A percentile compares a stretch with the other conserved stretches of the same genome.
phyloP scores from a whole-genome alignment of 2,329 filamentous ascomycete genomes.

The Thielaviopsis populi region DNA sequence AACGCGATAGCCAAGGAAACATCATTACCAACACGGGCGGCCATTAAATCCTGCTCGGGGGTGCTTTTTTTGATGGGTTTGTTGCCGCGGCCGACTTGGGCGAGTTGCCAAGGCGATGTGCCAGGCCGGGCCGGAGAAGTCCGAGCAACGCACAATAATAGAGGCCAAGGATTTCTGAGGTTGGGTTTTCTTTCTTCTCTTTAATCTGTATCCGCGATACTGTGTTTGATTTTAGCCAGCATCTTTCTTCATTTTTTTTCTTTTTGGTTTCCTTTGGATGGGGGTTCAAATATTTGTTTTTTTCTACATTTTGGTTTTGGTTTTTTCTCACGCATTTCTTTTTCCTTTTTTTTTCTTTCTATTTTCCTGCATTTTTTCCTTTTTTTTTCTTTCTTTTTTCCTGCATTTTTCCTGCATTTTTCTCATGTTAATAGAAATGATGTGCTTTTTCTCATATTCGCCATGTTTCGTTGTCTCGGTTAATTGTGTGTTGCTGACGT shows the following conservation, averaged over 20 bases:
- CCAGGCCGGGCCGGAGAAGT: not conserved
- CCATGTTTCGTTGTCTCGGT: too few species aligned
- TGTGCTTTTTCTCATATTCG: not conserved
- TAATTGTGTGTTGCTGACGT: too few species aligned
- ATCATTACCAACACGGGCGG: not conserved
- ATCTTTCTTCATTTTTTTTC: not conserved
- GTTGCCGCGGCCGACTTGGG: not conserved
- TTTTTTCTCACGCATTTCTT: not conserved
- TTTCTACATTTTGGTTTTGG: not conserved
- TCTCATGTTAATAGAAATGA: not conserved
- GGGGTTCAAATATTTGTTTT: not conserved
- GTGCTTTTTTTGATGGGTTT: not conserved
- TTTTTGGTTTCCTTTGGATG: not conserved
- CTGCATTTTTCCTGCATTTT: not conserved
- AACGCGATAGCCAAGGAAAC: not conserved
- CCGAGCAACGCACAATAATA: not conserved
- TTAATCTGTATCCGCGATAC: constrained; percentile 1
- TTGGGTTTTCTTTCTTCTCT: not conserved
- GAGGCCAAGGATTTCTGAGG: not conserved
- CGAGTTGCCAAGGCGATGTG: not conserved
- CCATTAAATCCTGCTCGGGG: not conserved
- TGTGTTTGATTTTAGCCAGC: constrained; percentile 3
- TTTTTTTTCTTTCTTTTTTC: not conserved
- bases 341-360: not conserved
- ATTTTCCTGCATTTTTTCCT: not conserved